Conservation (phyloP, 2,329 filamentous ascomycete species). For the Pyricularia sp. region DNA sequence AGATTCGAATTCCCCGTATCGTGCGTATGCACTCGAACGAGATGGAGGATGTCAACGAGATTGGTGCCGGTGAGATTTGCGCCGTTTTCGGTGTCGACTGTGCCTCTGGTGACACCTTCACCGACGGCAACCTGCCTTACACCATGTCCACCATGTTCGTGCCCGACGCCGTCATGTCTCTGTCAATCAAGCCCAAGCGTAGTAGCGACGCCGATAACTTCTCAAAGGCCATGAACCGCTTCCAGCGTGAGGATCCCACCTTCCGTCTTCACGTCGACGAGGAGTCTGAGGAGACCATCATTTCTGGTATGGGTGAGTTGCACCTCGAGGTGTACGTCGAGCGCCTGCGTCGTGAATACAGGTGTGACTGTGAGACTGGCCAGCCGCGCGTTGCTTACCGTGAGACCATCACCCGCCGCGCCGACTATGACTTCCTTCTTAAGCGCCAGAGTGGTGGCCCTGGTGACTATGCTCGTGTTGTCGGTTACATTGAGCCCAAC, state of each 20-base stretch:
- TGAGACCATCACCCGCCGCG: slow-evolving; percentile 74
- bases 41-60: slow-evolving; percentile 92
- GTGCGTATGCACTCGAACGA: slow-evolving; percentile 99
- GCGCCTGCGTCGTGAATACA: slow-evolving; percentile 93
- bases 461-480: slow-evolving; percentile 89
- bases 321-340: slow-evolving; percentile 97
- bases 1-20: slow-evolving; percentile 91
- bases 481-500: slow-evolving; percentile 84
- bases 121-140: slow-evolving; percentile 84
- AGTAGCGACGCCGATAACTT: slow-evolving; percentile 89
- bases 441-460: slow-evolving; percentile 95
- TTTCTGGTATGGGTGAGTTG: slow-evolving; percentile 95
- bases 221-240: slow-evolving; percentile 96
- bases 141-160: slow-evolving; percentile 98
- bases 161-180: slow-evolving; percentile 93
- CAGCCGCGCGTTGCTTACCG: slow-evolving; percentile 95
- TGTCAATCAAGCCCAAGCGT: slow-evolving; percentile 94
- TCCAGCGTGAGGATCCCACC: slow-evolving; percentile 96
- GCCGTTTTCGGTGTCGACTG: slow-evolving; percentile 98
- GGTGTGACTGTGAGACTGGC: slow-evolving; percentile 89
- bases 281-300: slow-evolving; percentile 94
- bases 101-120: slow-evolving; percentile 96
- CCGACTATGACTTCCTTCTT: slow-evolving; percentile 85
- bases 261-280: slow-evolving; percentile 90
- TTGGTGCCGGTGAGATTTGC: slow-evolving; percentile 95